Percentiles rank a stretch among this genome's conserved stretches.
phyloP scores from a whole-genome alignment of 2,329 filamentous ascomycete species.

The Botryotinia narcissicola region DNA sequence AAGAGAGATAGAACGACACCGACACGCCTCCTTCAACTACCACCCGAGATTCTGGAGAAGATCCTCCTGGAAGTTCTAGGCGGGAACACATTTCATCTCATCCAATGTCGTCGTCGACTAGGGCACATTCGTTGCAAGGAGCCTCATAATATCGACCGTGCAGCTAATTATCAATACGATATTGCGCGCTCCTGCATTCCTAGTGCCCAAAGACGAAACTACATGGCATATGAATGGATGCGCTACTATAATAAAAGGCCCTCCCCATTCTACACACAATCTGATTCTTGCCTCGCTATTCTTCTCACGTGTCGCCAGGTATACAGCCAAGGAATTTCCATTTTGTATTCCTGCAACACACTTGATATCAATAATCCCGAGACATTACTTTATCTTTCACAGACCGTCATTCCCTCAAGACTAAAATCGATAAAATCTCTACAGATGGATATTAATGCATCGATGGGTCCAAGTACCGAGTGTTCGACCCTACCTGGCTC shows the following conservation, averaged over 20 bases:
- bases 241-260: no score
- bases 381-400: constrained; percentile 3
- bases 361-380: constrained; percentile 5
- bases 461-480: neutral
- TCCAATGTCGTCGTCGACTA: constrained; percentile 2
- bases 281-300: constrained; percentile 4
- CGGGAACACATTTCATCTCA: neutral
- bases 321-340: constrained; percentile 5
- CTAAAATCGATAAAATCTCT: neutral
- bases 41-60: neutral
- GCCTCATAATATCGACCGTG: neutral
- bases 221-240: no score
- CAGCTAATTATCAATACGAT: neutral
- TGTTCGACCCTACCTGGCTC: neutral
- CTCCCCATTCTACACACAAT: neutral
- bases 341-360: constrained; percentile 8
- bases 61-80: constrained; percentile 10
- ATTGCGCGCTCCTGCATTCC: neutral
- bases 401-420: constrained; percentile 1
- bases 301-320: constrained; percentile 9
- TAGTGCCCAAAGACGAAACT: neutral
- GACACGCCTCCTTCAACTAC: neutral
- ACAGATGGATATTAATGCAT: constrained; percentile 8
- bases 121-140: constrained; percentile 6
- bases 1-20: neutral